Evolutionary conservation across 148 eudicot species (phyloP).

Genomic region (Vaccinium macrocarpon): DNA sequence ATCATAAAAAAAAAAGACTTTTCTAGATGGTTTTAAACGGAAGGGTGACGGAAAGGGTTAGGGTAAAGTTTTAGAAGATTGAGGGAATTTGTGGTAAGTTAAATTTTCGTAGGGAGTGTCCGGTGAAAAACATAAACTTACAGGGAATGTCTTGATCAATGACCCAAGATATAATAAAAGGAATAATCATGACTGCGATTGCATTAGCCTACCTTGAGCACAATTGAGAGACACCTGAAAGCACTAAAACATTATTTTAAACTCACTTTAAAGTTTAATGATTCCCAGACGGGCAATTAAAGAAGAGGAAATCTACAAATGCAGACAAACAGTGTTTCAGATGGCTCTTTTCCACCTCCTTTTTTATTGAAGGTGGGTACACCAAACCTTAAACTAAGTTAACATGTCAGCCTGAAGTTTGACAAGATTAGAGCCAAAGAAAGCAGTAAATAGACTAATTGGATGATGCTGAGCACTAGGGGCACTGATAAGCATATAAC

Average conservation of each 20-base stretch:
- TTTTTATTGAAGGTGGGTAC: slow-evolving; percentile 12
- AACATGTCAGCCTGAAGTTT: slow-evolving; percentile 28
- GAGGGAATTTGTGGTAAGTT: too few species aligned
- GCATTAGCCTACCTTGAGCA: slow-evolving; percentile 17
- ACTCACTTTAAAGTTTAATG: slow-evolving; percentile 15
- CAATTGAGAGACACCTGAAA: slow-evolving; percentile 19
- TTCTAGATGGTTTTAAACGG: too few species aligned
- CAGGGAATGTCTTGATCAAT: too few species aligned
- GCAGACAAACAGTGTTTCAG: slow-evolving; percentile 17
- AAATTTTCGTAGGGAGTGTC: too few species aligned
- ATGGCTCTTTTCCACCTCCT: slow-evolving; percentile 8
- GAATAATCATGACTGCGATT: slow-evolving; percentile 13
- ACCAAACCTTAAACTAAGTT: slow-evolving; percentile 27
- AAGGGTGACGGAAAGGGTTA: too few species aligned
- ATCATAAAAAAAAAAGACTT: too few species aligned
- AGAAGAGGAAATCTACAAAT: slow-evolving; percentile 17
- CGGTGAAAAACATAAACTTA: too few species aligned
- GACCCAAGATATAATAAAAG: background rate
- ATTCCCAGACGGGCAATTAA: slow-evolving; percentile 15
- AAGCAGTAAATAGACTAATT: slow-evolving; percentile 17
- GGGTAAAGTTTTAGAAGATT: too few species aligned
- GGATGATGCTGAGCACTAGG: slow-evolving; percentile 25
- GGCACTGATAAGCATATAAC: background rate
- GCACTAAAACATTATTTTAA: slow-evolving; percentile 6
- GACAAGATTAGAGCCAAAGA: slow-evolving; percentile 26